Evolutionary conservation across 345 rosid genomes (phyloP), one percentile per base, ranked within the genome.

Genomic region (Hibiscus syriacus): DNA sequence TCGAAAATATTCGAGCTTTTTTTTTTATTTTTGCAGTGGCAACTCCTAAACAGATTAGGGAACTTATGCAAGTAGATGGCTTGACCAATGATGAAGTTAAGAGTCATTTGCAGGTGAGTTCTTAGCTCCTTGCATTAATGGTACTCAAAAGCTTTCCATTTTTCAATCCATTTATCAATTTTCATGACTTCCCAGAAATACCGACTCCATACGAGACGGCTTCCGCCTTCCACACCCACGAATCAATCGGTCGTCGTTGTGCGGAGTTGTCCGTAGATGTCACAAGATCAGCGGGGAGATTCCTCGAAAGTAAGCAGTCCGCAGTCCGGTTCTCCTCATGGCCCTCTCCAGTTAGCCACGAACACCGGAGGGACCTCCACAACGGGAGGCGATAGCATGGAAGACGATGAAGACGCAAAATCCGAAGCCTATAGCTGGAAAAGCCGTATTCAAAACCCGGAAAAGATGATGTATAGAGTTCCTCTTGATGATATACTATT

Each of bases 1-100:
- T 32, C 36, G 7, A 7, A 32, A 32, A 32, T 32, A 19, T 62
- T 23, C 53, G 39, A 60, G 27, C 14, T 26, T n/a, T 25, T 16
- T 20, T 75, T 57, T 75, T 26, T n/a, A 20, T 16, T 20, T 75
- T 57, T 75, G 77, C 86, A 94, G 99, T 78, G 56, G 98, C 99
- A 41, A 90, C 99, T 54, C 99, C 99, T 3, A 94, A 94, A 80
- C 96, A 92, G 82, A 94, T 94, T 32, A 81, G 92, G 80, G 97
- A 94, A 69, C 92, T 87, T 49, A 94, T 94, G 99, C 86, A 85
- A 79, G 98, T 89, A 38, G 88, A 92, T 78, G 96, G 97, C 65
- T 80, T 94, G 78, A 94, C 96, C 23, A 94, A 94, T 38, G 98
- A 92, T 75, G 98, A 94, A 86, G 98, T 94, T 20, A 94, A 94